Conservation (phyloP, 371 early-diverging fungal species). For the Zychaea mexicana region DNA sequence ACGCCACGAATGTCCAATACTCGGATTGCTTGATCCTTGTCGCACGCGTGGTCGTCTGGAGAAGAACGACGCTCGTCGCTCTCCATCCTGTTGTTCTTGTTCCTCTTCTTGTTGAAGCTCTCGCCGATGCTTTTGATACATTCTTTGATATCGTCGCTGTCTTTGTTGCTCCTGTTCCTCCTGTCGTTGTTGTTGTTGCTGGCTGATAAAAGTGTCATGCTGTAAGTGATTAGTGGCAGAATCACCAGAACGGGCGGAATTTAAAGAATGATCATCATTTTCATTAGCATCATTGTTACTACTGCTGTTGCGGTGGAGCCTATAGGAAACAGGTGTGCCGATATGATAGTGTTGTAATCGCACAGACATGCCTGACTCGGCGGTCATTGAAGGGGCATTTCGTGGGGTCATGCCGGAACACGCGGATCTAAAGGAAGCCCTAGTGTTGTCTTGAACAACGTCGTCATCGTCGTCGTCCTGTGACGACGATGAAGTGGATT, state of each 20-base stretch:
- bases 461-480: neutral
- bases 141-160: neutral
- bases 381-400: neutral
- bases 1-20: constrained; percentile 18
- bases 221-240: neutral
- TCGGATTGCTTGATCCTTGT: constrained; percentile 5
- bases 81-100: neutral
- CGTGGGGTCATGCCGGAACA: constrained; percentile 8
- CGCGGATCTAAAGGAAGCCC: constrained; percentile 16
- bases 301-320: neutral
- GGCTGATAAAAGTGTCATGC: neutral
- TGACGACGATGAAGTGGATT: neutral
- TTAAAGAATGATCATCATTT: neutral
- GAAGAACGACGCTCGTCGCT: neutral
- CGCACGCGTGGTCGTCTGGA: constrained; percentile 5
- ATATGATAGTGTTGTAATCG: constrained; percentile 18
- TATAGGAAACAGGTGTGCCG: constrained; percentile 22
- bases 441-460: too few species aligned
- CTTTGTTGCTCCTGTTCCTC: constrained; percentile 1
- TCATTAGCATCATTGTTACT: neutral
- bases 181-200: neutral
- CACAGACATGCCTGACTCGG: constrained; percentile 17
- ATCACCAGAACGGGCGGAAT: neutral
- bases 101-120: too few species aligned
- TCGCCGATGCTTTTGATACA: neutral